Base-by-base conservation (phyloP, 75 land plant species). In the Adiantum capillusveneris region DNA sequence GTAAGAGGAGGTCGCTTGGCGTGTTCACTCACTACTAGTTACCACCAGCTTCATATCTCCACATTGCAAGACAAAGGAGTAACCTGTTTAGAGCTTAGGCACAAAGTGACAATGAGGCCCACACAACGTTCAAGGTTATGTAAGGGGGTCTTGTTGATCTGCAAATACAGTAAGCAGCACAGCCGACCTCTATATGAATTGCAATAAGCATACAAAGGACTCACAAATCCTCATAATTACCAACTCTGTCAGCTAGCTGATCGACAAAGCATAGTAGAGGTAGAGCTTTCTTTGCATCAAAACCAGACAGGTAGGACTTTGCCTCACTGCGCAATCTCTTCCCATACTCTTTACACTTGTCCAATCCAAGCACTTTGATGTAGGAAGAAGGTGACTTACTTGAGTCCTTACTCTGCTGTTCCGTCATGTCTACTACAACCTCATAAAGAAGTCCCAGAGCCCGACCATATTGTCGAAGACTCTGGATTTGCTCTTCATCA, bases 231-330 rank as follows among this genome's bases (percentile, higher is more conserved):
- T 34, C 37, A 34, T 34, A 34, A 34, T 34, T 9, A 34, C 37
- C 18, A 57, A 34, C 37, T 44, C 77, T 56, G 22, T 41, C n/a
- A 6, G 77, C 87, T 20, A 92, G 84, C 64, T 80, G 88, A 56
- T 88, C 94, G 7, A 83, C 84, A 70, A 91, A 83, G 63, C 84
- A 65, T 19, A 72, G 68, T 11, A 91, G 61, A 14, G 97, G 89
- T 1, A 74, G 45, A 0, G 84, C 84, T 31, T 61, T 65, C 0
- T 45, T 21, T 20, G 72, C 62, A 43, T 67, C 82, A 34, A 88
- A 78, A 17, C 65, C 73, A 19, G 70, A 62, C 37, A 91, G 74
- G 36, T 79, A 78, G 25, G 50, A 51, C 80, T 84, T 88, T 14
- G 94, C 97, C 45, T 71, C 59, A 31, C 43, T 27, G 37, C 64